Percentiles rank a stretch among this genome's conserved stretches.
Conservation (phyloP, 1,284 basidiomycete species). For the Rhizoctonia solani region DNA sequence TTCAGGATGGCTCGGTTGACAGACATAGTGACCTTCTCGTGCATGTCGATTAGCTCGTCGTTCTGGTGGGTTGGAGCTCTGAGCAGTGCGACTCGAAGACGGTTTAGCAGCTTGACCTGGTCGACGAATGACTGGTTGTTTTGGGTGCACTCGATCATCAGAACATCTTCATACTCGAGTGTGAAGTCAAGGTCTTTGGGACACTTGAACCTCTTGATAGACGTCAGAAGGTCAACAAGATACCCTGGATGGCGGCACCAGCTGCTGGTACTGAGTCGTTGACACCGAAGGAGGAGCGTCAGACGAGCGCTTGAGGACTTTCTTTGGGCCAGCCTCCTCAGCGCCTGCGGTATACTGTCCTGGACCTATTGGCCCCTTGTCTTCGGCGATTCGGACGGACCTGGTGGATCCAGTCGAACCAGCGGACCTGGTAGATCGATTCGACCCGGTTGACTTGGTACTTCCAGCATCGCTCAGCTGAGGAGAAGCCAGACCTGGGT, state of each 20-base stretch:
- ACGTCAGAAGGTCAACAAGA: not conserved
- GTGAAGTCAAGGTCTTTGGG: conserved; percentile 21
- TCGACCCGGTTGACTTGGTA: too few relatives aligned
- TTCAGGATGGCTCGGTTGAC: too few relatives aligned
- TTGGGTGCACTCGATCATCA: not conserved
- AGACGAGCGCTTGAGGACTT: not conserved
- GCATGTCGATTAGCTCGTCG: too few relatives aligned
- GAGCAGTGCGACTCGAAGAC: not conserved
- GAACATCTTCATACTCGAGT: not conserved
- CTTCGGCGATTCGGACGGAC: too few relatives aligned
- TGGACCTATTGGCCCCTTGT: too few relatives aligned
- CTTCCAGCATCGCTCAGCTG: too few relatives aligned
- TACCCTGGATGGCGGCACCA: not conserved
- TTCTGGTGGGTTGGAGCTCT: not conserved
- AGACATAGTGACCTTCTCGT: too few relatives aligned
- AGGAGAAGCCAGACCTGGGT: too few relatives aligned
- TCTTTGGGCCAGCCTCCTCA: not conserved
- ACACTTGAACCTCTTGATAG: not conserved
- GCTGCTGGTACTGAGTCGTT: not conserved
- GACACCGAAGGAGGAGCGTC: not conserved
- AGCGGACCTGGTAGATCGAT: too few relatives aligned
- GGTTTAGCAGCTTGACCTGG: conserved; percentile 3
- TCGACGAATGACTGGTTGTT: conserved; percentile 6
- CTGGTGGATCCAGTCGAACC: too few relatives aligned
- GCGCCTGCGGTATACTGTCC: too few relatives aligned